Evolutionary conservation across 2,329 filamentous ascomycete species (phyloP).

Genomic region (Fusarium pilosicola): DNA sequence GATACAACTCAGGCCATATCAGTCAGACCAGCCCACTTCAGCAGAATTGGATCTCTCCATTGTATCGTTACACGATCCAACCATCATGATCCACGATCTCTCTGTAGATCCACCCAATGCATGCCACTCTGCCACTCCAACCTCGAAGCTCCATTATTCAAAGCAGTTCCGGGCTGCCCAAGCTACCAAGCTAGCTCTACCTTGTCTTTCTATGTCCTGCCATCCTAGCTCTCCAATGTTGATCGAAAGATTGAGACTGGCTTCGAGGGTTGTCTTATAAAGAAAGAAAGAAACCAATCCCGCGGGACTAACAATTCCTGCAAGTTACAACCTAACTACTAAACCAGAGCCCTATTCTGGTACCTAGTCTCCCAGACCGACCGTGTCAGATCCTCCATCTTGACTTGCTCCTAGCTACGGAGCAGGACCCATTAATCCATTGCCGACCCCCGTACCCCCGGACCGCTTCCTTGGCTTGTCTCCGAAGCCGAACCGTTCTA

Average conservation of each 20-base stretch:
- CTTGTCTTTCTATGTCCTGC: not conserved
- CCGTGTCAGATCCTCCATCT: not conserved
- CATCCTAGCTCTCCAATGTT: conserved; percentile 2
- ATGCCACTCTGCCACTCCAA: conserved; percentile 7
- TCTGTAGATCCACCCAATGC: conserved; percentile 21
- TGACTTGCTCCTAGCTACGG: not conserved
- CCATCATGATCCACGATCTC: conserved; percentile 37
- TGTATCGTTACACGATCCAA: conserved; percentile 32
- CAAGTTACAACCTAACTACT: not conserved
- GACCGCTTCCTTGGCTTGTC: conserved; percentile 25
- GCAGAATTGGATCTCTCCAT: conserved; percentile 17
- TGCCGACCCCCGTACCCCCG: conserved; percentile 18
- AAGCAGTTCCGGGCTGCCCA: conserved; percentile 21
- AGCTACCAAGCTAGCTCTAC: conserved; percentile 2
- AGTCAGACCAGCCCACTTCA: conserved; percentile 9
- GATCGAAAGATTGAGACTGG: conserved; percentile 18
- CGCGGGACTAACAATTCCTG: conserved; percentile 2
- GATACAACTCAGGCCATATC: conserved; percentile 7
- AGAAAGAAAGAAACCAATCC: not conserved
- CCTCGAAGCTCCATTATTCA: conserved; percentile 21
- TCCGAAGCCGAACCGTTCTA: conserved; percentile 21
- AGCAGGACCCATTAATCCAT: conserved; percentile 1
- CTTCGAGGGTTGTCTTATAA: conserved; percentile 5
- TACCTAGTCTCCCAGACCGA: not conserved
- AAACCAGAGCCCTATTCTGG: not conserved